Conservation (phyloP, 306 rosid genomes). For the Vigna unguiculata region DNA sequence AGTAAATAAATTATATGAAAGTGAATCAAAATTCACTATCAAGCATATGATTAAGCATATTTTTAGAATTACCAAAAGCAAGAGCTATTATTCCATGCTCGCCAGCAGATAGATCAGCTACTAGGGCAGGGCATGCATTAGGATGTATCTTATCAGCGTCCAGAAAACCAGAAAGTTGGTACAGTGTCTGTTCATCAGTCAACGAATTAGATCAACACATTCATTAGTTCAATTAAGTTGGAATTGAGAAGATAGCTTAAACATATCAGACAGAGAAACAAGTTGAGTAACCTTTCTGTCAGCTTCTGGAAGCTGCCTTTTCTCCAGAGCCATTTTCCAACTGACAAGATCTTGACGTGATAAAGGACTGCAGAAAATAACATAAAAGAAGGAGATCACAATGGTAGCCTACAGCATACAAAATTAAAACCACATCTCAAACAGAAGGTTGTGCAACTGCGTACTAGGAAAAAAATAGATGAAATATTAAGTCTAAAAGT, state of each 20-base stretch:
- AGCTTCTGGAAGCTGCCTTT: constrained; percentile 89
- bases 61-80: constrained; percentile 75
- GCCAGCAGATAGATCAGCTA: constrained; percentile 86
- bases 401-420: constrained; percentile 17
- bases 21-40: background rate
- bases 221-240: constrained; percentile 41
- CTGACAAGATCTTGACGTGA: constrained; percentile 99
- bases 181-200: constrained; percentile 67
- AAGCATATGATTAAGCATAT: constrained; percentile 14
- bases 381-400: constrained; percentile 34
- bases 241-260: constrained; percentile 42
- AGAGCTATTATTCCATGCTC: constrained; percentile 96
- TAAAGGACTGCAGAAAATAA: constrained; percentile 71
- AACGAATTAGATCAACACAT: constrained; percentile 43
- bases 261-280: constrained; percentile 45
- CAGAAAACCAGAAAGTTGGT: constrained; percentile 85
- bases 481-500: constrained; percentile 18
- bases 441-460: constrained; percentile 39
- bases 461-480: constrained; percentile 31
- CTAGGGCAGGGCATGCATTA: constrained; percentile 97
- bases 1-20: constrained; percentile 1
- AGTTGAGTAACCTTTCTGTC: constrained; percentile 74
- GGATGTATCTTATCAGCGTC: constrained; percentile 91
- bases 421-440: constrained; percentile 33
- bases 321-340: constrained; percentile 97